These are phyloP conservation scores for Xylariomycetidae sp. DNA, from an alignment of 2,329 filamentous ascomycete species.

Conservation along the genomic window DNA sequence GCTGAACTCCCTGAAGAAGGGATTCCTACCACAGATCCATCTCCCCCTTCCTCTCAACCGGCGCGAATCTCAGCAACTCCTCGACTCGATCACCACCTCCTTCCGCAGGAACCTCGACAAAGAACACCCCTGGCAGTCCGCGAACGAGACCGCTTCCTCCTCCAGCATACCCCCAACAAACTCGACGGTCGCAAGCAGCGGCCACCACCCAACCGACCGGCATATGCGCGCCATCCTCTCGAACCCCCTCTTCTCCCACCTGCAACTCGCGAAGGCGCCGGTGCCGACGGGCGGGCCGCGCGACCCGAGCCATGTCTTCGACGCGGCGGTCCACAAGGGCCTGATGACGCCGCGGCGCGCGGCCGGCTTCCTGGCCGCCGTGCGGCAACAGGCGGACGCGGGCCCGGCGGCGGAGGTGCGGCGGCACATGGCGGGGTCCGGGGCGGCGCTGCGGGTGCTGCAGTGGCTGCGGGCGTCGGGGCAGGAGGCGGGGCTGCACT, in stretches of 20 bases:
- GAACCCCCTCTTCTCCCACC: slow-evolving; percentile 47
- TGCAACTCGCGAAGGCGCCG: slow-evolving; percentile 8
- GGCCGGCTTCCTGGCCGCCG: slow-evolving; percentile 46
- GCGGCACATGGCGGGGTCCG: slow-evolving; percentile 33
- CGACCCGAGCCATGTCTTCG: slow-evolving; percentile 50
- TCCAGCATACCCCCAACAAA: slow-evolving; percentile 6
- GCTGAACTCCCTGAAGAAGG: slow-evolving; percentile 31
- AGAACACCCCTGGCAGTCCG: slow-evolving; percentile 44
- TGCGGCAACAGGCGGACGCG: slow-evolving; percentile 34
- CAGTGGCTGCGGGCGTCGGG: slow-evolving; percentile 50
- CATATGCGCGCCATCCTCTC: slow-evolving; percentile 52
- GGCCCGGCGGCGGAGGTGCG: slow-evolving; percentile 19
- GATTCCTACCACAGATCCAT: slow-evolving; percentile 40
- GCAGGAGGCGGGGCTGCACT: slow-evolving; percentile 38
- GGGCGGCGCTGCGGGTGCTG: slow-evolving; percentile 42
- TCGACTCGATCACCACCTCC: slow-evolving; percentile 49
- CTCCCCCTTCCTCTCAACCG: slow-evolving; percentile 45
- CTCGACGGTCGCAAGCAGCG: slow-evolving; percentile 5
- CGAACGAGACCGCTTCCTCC: slow-evolving; percentile 13
- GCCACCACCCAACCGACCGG: slow-evolving; percentile 36
- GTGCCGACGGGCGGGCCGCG: slow-evolving; percentile 12
- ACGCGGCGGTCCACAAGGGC: slow-evolving; percentile 47
- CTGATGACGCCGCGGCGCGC: slow-evolving; percentile 51
- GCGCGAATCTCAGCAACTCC: slow-evolving; percentile 47
- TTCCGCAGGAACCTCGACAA: slow-evolving; percentile 53